A percentile compares a stretch with the other conserved stretches of the same genome.
Evolutionary conservation across 495 filamentous ascomycete genomes (phyloP).

Genomic region (Tuber borchii): DNA sequence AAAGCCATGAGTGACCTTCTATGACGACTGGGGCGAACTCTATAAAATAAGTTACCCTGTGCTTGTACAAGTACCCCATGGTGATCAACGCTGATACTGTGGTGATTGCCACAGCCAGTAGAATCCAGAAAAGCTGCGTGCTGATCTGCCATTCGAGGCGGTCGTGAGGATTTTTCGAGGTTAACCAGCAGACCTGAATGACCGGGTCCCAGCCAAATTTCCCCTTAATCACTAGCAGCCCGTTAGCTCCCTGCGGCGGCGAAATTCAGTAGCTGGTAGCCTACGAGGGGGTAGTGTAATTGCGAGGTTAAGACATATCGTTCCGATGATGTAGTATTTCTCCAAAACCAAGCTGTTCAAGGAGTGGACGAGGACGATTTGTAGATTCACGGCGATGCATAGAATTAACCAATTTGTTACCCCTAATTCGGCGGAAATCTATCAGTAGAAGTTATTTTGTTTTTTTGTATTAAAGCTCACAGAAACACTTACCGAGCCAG

Average conservation of each 20-base stretch:
- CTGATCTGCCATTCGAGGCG: constrained; percentile 31
- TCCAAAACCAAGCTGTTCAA: constrained; percentile 19
- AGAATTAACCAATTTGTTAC: constrained; percentile 35
- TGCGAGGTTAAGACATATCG: constrained; percentile 26
- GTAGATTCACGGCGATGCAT: constrained; percentile 32
- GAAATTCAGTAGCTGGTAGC: constrained; percentile 1
- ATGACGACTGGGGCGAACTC: not conserved
- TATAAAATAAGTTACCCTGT: constrained; percentile 15
- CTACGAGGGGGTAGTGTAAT: constrained; percentile 28
- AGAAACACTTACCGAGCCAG: constrained; percentile 26
- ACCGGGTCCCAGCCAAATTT: constrained; percentile 37
- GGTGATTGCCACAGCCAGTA: constrained; percentile 25
- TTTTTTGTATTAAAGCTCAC: not conserved
- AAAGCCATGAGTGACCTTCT: not conserved
- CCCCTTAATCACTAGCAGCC: constrained; percentile 21
- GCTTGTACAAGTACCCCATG: constrained; percentile 24
- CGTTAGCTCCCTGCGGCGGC: not conserved
- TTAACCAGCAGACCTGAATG: constrained; percentile 33
- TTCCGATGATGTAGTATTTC: constrained; percentile 29
- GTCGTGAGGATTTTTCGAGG: constrained; percentile 3
- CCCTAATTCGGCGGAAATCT: constrained; percentile 3
- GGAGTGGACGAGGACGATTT: constrained; percentile 34
- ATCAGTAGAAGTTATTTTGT: not conserved
- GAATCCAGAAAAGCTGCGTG: constrained; percentile 34
- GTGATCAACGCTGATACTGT: constrained; percentile 18